Evolutionary conservation across 352 stramenopile genomes (phyloP), one percentile per base, ranked within the genome.

Genomic region (Globisporangium splendens): DNA sequence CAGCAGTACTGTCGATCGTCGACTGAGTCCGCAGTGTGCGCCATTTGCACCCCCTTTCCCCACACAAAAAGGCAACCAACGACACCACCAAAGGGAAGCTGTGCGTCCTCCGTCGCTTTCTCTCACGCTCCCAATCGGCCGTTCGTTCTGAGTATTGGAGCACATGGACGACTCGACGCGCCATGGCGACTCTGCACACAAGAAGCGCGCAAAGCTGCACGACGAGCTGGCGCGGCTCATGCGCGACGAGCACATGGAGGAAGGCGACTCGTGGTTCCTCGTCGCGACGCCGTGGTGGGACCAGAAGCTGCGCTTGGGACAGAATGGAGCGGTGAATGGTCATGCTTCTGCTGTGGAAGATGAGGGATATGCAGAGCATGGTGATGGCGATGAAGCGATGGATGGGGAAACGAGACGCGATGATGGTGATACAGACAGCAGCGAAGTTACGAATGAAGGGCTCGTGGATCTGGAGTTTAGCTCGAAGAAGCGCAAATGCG

Each of bases 201-300:
- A 2, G 39, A 44, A 6, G 28, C 28, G 7, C 28, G 7, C 39
- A 18, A 51, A 51, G 33, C 33, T 68, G 46, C 53, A 46, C 18
- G 42, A 44, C 18, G 69, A 73, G 46, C 6, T 72, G 28, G 55
- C 58, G 58, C 51, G 43, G 15, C 60, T 67, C 41, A 54, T 70
- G 62, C 62, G 50, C 17, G 65, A 72, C 24, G 69, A 73, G 57
- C 68, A 61, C 46, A 62, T 92, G 12, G 52, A 56, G 3, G 70
- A 77, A 21, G 80, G 83, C n/a, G 70, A 83, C 11, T 39, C 72
- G 5, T 92, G 83, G 83, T 92, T 73, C 57, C 50, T 92, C 11
- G 77, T 92, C 18, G 64, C 72, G 1, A 59, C 42, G 28, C 21
- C 41, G 15, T 92, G 83, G 83, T 92, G 83, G 83, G 61, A 62